Base-by-base conservation (phyloP, 2,329 filamentous ascomycete genomes). In the Colletotrichum liaoningense region DNA sequence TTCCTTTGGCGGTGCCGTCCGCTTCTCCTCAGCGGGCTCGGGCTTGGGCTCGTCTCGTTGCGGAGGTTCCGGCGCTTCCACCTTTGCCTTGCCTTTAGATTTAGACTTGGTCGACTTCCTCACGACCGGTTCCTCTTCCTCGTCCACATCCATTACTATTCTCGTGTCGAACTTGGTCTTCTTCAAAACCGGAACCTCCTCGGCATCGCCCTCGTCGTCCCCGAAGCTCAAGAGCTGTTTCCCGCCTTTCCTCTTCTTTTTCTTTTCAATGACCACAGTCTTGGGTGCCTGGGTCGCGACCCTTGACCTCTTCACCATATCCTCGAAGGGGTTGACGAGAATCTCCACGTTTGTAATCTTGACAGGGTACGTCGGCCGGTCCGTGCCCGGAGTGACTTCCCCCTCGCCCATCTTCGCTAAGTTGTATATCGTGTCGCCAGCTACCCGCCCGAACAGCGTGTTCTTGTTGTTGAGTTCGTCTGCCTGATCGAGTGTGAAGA, bases 341-440 rank as follows among this genome's bases (percentile, higher is more conserved):
- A 97, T 91, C 81, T 97, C 94, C 33, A 93, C 86, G 24, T 88
- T 86, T 4, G 90, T 91, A 72, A 99, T 92, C 81, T 92, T 95
- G 46, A 95, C 90, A 0, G 96, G 93, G 81, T 98, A 99, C 62
- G 97, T 83, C 2, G 96, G 96, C 74, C 95, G 89, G 75, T 98
- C 96, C 7, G 90, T 92, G 19, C 92, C 93, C 67, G 94, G 92
- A 30, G 93, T 90, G 22, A 97, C 86, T 80, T 98, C 97, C 0
- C 90, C 91, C 80, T 98, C 95, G 24, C 93, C 95, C 88, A 98
- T 98, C 83, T 95, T 97, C 79, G 95, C 92, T 79, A 99, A 83
- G 81, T 98, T 98, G 85, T 97, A 99, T 68, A 99, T 97, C 19
- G 96, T 98, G 76, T 98, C 95, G 33, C 96, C 97, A 46, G 94